A percentile compares a stretch with the other conserved stretches of the same genome.
These are phyloP conservation scores for Botrytis aclada DNA, from an alignment of 2,329 filamentous ascomycete genomes.

Conservation along the genomic window DNA sequence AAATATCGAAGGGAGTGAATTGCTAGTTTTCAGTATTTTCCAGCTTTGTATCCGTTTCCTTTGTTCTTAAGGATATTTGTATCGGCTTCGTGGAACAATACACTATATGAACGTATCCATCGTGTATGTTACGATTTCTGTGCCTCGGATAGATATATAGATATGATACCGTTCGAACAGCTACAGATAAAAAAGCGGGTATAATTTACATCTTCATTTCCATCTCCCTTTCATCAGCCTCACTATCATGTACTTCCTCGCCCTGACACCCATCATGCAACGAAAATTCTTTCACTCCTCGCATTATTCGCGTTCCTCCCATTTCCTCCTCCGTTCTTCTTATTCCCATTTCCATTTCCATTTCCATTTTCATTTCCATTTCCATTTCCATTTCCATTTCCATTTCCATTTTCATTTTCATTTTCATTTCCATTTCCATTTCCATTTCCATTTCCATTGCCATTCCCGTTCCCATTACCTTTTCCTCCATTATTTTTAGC, in stretches of 20 bases:
- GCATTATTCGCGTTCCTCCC: neutral
- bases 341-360: neutral
- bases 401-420: neutral
- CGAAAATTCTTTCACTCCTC: neutral
- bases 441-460: too few relatives aligned
- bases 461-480: neutral
- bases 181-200: neutral
- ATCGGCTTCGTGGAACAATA: too few relatives aligned
- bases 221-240: neutral
- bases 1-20: too few relatives aligned
- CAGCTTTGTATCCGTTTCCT: too few relatives aligned
- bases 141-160: too few relatives aligned
- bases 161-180: too few relatives aligned
- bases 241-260: neutral
- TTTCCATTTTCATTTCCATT: neutral
- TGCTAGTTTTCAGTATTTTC: too few relatives aligned
- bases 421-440: neutral
- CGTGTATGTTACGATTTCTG: too few relatives aligned
- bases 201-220: neutral
- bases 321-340: neutral
- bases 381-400: neutral
- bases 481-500: slow-evolving; percentile 6
- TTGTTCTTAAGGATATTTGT: too few relatives aligned
- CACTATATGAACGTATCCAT: too few relatives aligned
- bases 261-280: neutral